Conservation (phyloP, 2,329 filamentous ascomycete genomes). For the Colletotrichum tabaci region DNA sequence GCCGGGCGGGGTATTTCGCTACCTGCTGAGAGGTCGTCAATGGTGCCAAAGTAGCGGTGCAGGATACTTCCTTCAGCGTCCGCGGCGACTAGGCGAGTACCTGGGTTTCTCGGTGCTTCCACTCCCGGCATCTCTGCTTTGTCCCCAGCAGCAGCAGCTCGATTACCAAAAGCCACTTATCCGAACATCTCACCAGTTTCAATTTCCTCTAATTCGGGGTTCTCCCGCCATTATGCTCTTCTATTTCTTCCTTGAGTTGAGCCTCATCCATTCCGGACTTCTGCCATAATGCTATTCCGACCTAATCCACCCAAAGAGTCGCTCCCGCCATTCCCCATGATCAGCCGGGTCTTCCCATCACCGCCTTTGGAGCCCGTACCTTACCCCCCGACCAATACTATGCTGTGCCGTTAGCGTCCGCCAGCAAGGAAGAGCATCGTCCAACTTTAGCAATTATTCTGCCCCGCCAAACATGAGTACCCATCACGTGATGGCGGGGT, state of each 20-base stretch:
- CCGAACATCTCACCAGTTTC: constrained; percentile 7
- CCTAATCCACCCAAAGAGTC: constrained; percentile 15
- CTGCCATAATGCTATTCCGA: neutral
- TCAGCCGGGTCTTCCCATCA: constrained; percentile 37
- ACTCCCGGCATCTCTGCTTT: constrained; percentile 38
- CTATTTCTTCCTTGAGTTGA: neutral
- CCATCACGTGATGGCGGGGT: constrained; percentile 40
- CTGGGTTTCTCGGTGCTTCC: constrained; percentile 39
- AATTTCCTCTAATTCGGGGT: neutral
- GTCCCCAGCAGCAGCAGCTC: neutral
- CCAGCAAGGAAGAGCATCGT: constrained; percentile 28
- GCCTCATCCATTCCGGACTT: constrained; percentile 1
- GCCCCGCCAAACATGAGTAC: constrained; percentile 26
- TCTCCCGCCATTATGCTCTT: neutral
- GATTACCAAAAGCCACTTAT: constrained; percentile 17
- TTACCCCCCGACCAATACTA: constrained; percentile 15
- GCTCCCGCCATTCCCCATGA: constrained; percentile 29
- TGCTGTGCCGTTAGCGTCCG: constrained; percentile 23
- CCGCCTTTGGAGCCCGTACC: constrained; percentile 36
- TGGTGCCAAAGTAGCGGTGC: constrained; percentile 31
- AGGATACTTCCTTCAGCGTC: constrained; percentile 38
- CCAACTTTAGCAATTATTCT: constrained; percentile 12
- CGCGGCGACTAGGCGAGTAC: constrained; percentile 33
- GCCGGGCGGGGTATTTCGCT: constrained; percentile 38
- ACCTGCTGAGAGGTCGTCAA: constrained; percentile 35